Base-by-base conservation (phyloP, 1,284 basidiomycete genomes). In the Kalmanozyma brasiliensis region DNA sequence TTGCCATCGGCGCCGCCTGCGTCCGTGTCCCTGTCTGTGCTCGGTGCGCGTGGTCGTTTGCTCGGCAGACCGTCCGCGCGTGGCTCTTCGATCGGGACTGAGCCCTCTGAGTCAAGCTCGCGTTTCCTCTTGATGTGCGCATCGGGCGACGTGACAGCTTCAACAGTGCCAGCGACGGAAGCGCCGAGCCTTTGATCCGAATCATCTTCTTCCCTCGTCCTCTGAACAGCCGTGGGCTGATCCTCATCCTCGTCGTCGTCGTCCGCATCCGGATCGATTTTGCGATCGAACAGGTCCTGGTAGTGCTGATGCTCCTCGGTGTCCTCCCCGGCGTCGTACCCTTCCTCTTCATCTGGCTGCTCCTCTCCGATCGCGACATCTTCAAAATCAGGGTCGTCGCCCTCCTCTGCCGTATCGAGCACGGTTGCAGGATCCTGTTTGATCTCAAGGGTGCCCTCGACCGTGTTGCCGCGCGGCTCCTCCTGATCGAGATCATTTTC, bases 241-340 rank as follows among this genome's bases (percentile, higher is more conserved):
- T 45, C 58, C 1, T 62, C 47, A 11, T 53, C 47, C 1, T 61
- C 67, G 10, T 64, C 57, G 11, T 65, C 61, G 20, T 70, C 64
- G 23, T 67, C 67, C 6, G 40, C 67, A 37, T 70, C 67, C 5
- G 67, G 67, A 43, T 70, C 58, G 30, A 70, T 58, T 36, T 70
- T 73, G 29, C 62, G 49, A 4, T 73, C 66, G 24, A 73, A 73
- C 34, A 73, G 17, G 26, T 66, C 49, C 10, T 67, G 48, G 19
- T 58, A 73, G 34, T 73, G 71, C 8, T 38, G 37, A 29, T 65
- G 67, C 52, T 70, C 62, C 35, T 57, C 62, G 2, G 62, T 70
- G 22, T 70, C 62, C 4, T 70, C 47, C 5, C 42, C 36, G 0
- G 23, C 49, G 20, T 49, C 38, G 19, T 65, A 65, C n/a, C 44